Conservation (phyloP, 192 early-diverging fungal genomes). For the Coemansia sp. region DNA sequence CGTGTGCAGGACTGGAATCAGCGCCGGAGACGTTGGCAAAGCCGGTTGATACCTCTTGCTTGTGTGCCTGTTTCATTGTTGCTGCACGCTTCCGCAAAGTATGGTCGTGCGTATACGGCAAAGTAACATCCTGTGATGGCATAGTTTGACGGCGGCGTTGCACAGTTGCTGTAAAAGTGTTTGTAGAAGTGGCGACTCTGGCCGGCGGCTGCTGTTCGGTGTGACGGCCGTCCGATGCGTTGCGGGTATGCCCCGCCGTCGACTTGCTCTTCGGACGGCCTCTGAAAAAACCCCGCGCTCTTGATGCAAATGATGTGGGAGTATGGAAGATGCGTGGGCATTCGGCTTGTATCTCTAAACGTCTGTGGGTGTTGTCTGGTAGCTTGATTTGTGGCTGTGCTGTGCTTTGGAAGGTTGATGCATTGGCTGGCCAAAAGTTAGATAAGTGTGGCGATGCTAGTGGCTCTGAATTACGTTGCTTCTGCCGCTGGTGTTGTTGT, state of each 20-base stretch:
- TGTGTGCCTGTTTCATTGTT: neutral
- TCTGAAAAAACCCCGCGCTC: slow-evolving; percentile 17
- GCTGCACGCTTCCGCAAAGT: neutral
- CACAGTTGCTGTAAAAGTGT: neutral
- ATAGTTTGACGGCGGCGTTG: slow-evolving; percentile 3
- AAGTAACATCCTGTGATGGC: slow-evolving; percentile 14
- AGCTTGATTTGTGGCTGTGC: neutral
- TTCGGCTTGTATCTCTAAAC: slow-evolving; percentile 7
- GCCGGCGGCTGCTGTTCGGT: slow-evolving; percentile 4
- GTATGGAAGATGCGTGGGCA: slow-evolving; percentile 1
- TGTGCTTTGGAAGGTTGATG: neutral
- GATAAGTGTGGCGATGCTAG: neutral
- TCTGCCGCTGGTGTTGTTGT: neutral
- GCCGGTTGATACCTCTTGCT: neutral
- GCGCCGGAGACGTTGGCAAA: slow-evolving; percentile 1
- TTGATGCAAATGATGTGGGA: neutral
- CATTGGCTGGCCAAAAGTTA: slow-evolving; percentile 23
- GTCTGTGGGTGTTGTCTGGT: neutral
- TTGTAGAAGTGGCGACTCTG: neutral
- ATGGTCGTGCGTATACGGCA: slow-evolving; percentile 6
- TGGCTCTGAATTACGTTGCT: neutral
- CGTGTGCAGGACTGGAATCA: neutral
- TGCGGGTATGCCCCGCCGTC: neutral
- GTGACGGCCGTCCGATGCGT: slow-evolving; percentile 15
- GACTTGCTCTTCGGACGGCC: slow-evolving; percentile 22